Base-by-base conservation (phyloP, 2,329 filamentous ascomycete genomes). In the Parastagonospora nodorum region DNA sequence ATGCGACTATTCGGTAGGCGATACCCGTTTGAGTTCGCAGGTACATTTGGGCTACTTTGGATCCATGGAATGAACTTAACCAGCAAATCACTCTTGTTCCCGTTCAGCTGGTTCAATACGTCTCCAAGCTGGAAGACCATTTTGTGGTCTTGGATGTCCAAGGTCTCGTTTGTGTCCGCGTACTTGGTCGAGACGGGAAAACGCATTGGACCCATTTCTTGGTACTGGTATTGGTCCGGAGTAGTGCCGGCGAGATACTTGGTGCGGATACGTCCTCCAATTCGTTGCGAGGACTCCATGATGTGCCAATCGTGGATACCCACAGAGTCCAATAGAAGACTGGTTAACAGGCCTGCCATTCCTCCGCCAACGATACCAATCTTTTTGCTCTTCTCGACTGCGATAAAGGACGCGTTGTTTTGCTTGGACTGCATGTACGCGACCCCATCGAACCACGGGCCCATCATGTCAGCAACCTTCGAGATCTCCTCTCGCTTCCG, bases 391-490 rank as follows among this genome's bases (percentile, higher is more conserved):
- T 87, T 88, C 29, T 80, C 80, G 7, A 77, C 69, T 3, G 75
- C 68, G 5, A 82, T 82, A 54, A 84, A 82, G 0, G 82, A 76
- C 7, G 77, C 71, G 40, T 77, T 76, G 12, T 82, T 77, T 55
- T 84, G 74, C 60, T 83, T 84, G 24, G 78, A 74, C 53, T 82
- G 69, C 36, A 88, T 77, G 48, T 84, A 79, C 43, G 77, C 79
- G 14, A 88, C 85, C 11, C 84, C 85, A 62, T 88, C 83, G 53
- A 88, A 88, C 85, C 85, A 88, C 1, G 84, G 82, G 0, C 85
- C 84, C 63, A 75, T 82, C 2, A 75, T 74, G 43, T 82, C 79
- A 46, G 78, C 78, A 74, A 87, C 80, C 14, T 77, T 72, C 2
- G 77, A 71, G 4, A 77, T 74, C 11, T 71, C 63, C 45, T 75